Evolutionary conservation across 176 grass and related monocot species (phyloP).

Genomic region (Miscanthus lutarioriparius): DNA sequence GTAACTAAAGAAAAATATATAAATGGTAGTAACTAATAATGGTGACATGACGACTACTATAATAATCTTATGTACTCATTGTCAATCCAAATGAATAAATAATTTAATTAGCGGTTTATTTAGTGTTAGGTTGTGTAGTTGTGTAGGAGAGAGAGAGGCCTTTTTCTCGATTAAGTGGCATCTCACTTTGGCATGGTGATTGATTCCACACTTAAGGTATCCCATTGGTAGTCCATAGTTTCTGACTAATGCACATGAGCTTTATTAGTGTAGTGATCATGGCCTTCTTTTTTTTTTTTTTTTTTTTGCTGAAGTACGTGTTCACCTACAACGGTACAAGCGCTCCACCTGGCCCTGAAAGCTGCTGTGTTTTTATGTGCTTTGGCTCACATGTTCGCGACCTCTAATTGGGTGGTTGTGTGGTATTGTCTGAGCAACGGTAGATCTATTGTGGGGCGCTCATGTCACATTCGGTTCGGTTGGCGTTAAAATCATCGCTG

Average conservation of each 20-base stretch:
- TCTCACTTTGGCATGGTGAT: conserved; percentile 18
- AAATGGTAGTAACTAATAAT: neutral
- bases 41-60: neutral
- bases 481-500: conserved; percentile 32
- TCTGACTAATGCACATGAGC: neutral
- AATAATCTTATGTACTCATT: neutral
- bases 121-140: no score
- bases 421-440: conserved; percentile 34
- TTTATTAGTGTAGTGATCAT: neutral
- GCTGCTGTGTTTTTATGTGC: conserved; percentile 45
- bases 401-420: conserved; percentile 40
- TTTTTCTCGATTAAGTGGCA: conserved; percentile 6
- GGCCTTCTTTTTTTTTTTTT: neutral
- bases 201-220: conserved; percentile 28
- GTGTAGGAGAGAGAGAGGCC: no score
- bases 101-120: neutral
- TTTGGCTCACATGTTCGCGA: conserved; percentile 41
- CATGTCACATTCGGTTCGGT: conserved; percentile 42
- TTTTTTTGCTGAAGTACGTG: neutral
- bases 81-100: neutral
- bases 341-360: neutral
- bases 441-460: conserved; percentile 14
- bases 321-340: conserved; percentile 2
- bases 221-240: conserved; percentile 18
- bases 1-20: neutral